These are phyloP conservation scores for Suillus plorans DNA, from an alignment of 768 basidiomycete genomes.

Conservation along the genomic window DNA sequence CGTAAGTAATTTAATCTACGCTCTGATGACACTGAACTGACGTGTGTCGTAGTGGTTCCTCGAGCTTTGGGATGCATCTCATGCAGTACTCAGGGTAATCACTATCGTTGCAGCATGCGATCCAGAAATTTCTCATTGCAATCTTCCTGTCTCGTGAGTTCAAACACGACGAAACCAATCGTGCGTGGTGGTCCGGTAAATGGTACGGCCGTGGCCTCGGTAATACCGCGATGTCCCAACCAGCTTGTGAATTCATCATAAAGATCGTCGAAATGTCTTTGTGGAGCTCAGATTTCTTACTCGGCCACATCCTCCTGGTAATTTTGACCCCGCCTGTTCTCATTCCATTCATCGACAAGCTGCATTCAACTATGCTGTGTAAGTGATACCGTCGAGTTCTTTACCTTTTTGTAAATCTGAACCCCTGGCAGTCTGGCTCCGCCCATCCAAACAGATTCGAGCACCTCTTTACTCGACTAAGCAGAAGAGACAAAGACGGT, in stretches of 20 bases:
- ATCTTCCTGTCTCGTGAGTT: conserved; percentile 95
- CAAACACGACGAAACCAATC: conserved; percentile 98
- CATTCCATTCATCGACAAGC: conserved; percentile 82
- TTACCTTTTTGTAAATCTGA: conserved; percentile 11
- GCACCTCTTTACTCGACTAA: conserved; percentile 92
- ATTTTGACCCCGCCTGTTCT: conserved; percentile 82
- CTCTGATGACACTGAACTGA: conserved; percentile 7
- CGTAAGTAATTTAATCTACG: conserved; percentile 51
- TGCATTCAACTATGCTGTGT: conserved; percentile 95
- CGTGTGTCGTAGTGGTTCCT: conserved; percentile 76
- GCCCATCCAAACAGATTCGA: conserved; percentile 91
- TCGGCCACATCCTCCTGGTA: conserved; percentile 81
- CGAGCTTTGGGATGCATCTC: conserved; percentile 95
- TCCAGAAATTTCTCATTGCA: conserved; percentile 93
- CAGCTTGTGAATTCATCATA: conserved; percentile 95
- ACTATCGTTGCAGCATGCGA: conserved; percentile 85
- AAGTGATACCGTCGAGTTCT: conserved; percentile 33
- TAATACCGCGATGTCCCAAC: conserved; percentile 89
- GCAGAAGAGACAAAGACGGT: conserved; percentile 87
- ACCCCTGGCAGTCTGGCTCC: conserved; percentile 77
- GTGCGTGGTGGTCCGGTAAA: conserved; percentile 98
- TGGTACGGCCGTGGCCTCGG: conserved; percentile 97
- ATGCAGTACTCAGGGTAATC: conserved; percentile 91
- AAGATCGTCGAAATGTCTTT: conserved; percentile 98
- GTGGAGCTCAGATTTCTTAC: conserved; percentile 93